phyloP scores from a whole-genome alignment of 352 stramenopile species.

The Phytophthora palmivora region DNA sequence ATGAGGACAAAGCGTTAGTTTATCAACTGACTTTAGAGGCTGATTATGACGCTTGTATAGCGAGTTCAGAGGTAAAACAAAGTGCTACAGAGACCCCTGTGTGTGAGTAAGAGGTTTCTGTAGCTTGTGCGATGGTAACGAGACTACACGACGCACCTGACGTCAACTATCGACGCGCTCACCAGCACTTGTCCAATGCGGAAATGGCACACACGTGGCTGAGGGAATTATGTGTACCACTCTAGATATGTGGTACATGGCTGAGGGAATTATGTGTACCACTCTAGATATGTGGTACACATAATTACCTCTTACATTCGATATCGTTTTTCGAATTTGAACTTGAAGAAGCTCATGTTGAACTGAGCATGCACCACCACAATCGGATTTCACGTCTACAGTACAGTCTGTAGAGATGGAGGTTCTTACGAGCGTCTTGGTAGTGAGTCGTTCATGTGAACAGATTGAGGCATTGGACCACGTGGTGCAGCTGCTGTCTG shows the following conservation, averaged over 20 bases:
- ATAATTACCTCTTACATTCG: neutral
- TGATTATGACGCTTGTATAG: constrained; percentile 4
- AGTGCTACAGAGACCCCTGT: neutral
- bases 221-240: neutral
- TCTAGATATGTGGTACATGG: too few relatives aligned
- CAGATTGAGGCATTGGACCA: constrained; percentile 43
- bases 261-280: neutral
- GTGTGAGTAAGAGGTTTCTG: neutral
- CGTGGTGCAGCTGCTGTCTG: constrained; percentile 44
- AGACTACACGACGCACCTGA: constrained; percentile 11
- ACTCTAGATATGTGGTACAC: neutral
- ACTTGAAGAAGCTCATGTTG: constrained; percentile 21
- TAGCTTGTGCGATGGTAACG: neutral
- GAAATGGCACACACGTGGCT: constrained; percentile 32
- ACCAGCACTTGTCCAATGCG: constrained; percentile 19
- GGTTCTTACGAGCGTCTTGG: constrained; percentile 21
- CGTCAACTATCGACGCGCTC: constrained; percentile 8
- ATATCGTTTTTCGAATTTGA: neutral
- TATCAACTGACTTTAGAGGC: constrained; percentile 7
- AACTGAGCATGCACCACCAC: constrained; percentile 32
- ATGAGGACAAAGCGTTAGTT: neutral
- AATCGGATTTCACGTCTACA: constrained; percentile 21
- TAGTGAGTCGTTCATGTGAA: constrained; percentile 26
- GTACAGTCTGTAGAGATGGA: too few relatives aligned
- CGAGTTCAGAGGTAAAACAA: neutral